Evolutionary conservation across 257 asterid genomes (phyloP).

Genomic region (Haberlea rhodopensis): DNA sequence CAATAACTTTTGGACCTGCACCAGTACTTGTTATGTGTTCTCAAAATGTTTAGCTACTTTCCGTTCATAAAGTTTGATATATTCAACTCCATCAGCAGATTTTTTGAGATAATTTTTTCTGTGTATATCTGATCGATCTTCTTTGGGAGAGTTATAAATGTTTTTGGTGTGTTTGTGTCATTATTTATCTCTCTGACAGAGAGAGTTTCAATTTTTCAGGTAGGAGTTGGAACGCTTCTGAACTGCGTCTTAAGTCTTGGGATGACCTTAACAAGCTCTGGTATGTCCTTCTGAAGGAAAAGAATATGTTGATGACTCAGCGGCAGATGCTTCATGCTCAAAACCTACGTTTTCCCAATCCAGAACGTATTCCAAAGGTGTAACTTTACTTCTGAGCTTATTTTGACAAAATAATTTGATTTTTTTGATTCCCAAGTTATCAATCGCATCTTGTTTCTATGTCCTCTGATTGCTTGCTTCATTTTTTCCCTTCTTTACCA

Average conservation of each 20-base stretch:
- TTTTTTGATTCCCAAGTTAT: not conserved
- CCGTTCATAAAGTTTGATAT: not conserved
- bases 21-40: not conserved
- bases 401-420: not conserved
- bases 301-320: constrained; percentile 91
- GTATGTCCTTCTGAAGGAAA: constrained; percentile 85
- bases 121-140: not conserved
- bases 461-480: not conserved
- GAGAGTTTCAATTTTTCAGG: constrained; percentile 41
- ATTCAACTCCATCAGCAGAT: not conserved
- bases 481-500: not conserved
- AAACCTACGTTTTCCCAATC: constrained; percentile 70
- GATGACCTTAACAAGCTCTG: constrained; percentile 94
- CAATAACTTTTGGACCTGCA: not conserved
- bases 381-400: constrained; percentile 13
- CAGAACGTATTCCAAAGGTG: constrained; percentile 91
- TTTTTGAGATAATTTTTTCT: constrained; percentile 5
- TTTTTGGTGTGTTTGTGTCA: constrained; percentile 5
- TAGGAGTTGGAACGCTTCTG: constrained; percentile 94
- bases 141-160: constrained; percentile 8
- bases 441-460: not conserved
- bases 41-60: not conserved
- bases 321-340: constrained; percentile 92
- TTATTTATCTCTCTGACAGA: constrained; percentile 4
- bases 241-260: constrained; percentile 96